Conservation (phyloP, 495 filamentous ascomycete genomes). For the Xylaria nigripes region DNA sequence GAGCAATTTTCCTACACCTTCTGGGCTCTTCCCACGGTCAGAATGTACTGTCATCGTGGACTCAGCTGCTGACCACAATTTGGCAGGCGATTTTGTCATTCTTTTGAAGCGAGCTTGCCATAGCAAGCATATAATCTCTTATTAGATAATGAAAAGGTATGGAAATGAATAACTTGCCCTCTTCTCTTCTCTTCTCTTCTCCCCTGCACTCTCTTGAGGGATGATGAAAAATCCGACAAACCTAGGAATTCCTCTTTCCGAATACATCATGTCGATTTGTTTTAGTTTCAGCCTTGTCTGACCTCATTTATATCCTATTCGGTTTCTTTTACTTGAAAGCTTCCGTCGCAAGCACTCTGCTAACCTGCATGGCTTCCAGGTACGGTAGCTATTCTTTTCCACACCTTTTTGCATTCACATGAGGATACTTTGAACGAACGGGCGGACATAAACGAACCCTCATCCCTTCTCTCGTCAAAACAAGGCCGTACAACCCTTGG, state of each 20-base stretch:
- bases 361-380: slow-evolving; percentile 41
- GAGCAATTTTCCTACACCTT: slow-evolving; percentile 41
- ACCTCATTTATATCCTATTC: slow-evolving; percentile 33
- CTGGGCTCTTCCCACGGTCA: neutral
- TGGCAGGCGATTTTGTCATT: slow-evolving; percentile 1
- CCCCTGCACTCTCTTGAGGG: slow-evolving; percentile 31
- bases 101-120: neutral
- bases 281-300: slow-evolving; percentile 99
- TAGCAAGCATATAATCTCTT: neutral
- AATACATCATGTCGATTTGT: slow-evolving; percentile 82
- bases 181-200: neutral
- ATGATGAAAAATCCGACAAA: slow-evolving; percentile 74
- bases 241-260: slow-evolving; percentile 97
- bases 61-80: neutral
- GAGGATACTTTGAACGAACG: slow-evolving; percentile 96
- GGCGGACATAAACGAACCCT: slow-evolving; percentile 88
- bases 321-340: slow-evolving; percentile 23
- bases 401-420: slow-evolving; percentile 39
- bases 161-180: neutral
- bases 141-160: slow-evolving; percentile 18
- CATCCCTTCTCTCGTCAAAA: slow-evolving; percentile 52
- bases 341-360: slow-evolving; percentile 8
- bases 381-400: slow-evolving; percentile 37
- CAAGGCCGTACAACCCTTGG: slow-evolving; percentile 84
- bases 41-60: neutral